Percentiles rank a stretch among this genome's conserved stretches.
phyloP scores from a whole-genome alignment of 305 asterid species.

The Fraxinus albicans region DNA sequence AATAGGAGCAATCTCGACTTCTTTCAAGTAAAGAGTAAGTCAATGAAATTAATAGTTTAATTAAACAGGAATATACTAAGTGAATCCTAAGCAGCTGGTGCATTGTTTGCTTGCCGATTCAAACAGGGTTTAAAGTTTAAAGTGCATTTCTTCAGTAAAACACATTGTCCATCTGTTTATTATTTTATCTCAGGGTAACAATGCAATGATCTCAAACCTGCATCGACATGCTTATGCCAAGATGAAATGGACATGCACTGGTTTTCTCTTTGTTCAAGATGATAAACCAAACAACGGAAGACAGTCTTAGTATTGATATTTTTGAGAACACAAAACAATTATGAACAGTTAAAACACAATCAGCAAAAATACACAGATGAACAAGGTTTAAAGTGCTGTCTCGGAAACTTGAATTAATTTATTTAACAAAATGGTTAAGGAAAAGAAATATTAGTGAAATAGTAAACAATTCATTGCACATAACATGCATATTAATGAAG shows the following conservation, averaged over 20 bases:
- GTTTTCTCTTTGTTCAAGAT: background rate
- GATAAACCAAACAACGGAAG: background rate
- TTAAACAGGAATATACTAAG: background rate
- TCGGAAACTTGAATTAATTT: background rate
- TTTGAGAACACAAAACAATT: background rate
- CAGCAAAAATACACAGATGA: background rate
- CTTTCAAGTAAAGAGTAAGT: background rate
- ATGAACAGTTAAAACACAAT: background rate
- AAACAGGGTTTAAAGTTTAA: background rate
- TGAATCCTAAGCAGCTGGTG: background rate
- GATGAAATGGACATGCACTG: constrained; percentile 4
- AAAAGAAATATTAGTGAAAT: background rate
- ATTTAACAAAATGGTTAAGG: background rate
- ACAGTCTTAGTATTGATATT: background rate
- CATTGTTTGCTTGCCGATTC: background rate
- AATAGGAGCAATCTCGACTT: background rate
- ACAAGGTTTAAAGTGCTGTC: background rate
- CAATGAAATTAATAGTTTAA: background rate
- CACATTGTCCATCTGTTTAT: background rate
- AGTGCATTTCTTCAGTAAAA: background rate
- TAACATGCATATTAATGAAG: constrained; percentile 8
- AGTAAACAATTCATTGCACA: constrained; percentile 2
- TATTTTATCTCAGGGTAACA: constrained; percentile 1
- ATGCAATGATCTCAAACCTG: background rate
- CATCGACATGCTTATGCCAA: background rate